Evolutionary conservation across 2,329 filamentous ascomycete genomes (phyloP), one percentile per base, ranked within the genome.

Genomic region (Cladosporium colombiae): DNA sequence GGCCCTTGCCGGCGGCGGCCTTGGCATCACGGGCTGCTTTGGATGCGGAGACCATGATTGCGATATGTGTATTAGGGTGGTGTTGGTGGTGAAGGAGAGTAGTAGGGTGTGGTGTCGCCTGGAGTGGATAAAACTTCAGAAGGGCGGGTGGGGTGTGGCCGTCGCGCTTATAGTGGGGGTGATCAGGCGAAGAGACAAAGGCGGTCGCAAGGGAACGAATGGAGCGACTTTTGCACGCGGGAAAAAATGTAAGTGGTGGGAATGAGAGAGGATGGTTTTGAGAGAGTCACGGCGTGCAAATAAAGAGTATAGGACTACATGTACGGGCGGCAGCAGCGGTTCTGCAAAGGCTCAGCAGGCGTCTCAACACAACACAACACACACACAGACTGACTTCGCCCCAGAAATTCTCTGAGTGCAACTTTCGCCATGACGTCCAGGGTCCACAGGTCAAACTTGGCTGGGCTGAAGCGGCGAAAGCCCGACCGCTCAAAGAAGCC

Each of bases 11-110:
- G 59, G 91, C 84, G 66, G 85, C 85, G 75, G 80, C 86, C 77
- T 89, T 89, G 72, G 87, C 87, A 79, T 88, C 78, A 77, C 87
- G 86, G 76, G 87, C 87, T 73, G 87, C 87, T 80, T 89, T 89
- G 68, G 87, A 89, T 76, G 87, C 86, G 75, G 87, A 89, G 71
- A 89, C 86, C 87, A 89, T 89, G 71, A 69, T 82, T 52, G 62
- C 62, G 35, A 23, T 65, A 53, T 63, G 50, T 63, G 53, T 58
- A 25, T 65, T 35, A 31, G 33, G 44, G 31, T n/a, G 7, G 60
- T 52, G 31, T 91, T 90, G 76, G 90, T 91, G 73, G 89, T 86
- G 70, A 88, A 86, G 25, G 89, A 89, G 94, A 86, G 46, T 53
- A 18, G 59, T 31, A 31, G 57, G 37, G 25, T 27, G 37, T 49